Percentiles rank a stretch among this genome's conserved stretches.
These are phyloP conservation scores for Calonectria naviculata DNA, from an alignment of 2,329 filamentous ascomycete genomes.

Conservation along the genomic window DNA sequence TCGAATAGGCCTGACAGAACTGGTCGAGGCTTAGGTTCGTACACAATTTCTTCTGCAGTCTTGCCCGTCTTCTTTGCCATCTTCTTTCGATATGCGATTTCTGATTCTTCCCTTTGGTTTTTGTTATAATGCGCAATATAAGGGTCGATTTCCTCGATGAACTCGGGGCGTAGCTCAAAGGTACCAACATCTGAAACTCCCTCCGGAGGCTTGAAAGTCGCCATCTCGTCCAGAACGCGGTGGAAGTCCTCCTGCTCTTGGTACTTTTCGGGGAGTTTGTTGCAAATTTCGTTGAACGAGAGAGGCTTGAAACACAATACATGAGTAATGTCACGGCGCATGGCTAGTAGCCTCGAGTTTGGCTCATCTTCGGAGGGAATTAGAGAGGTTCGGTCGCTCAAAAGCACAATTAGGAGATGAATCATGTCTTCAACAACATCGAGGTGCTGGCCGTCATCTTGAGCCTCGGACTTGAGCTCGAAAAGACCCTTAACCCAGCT, in stretches of 20 bases:
- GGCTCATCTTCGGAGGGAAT: conserved; percentile 74
- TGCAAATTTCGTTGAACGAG: conserved; percentile 91
- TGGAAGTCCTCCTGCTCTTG: conserved; percentile 92
- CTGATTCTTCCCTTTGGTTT: conserved; percentile 96
- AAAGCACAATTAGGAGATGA: conserved; percentile 88
- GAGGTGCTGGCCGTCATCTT: conserved; percentile 88
- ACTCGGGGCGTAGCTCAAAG: conserved; percentile 90
- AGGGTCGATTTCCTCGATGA: conserved; percentile 89
- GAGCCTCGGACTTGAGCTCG: conserved; percentile 75
- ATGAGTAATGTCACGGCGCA: conserved; percentile 91
- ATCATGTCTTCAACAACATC: conserved; percentile 97
- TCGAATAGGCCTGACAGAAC: conserved; percentile 84
- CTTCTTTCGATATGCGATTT: conserved; percentile 87
- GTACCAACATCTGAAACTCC: conserved; percentile 92
- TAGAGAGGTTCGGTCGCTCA: conserved; percentile 89
- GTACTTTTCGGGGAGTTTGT: conserved; percentile 87
- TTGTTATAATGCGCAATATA: conserved; percentile 97
- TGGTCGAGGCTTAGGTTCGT: conserved; percentile 84
- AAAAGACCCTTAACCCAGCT: conserved; percentile 90
- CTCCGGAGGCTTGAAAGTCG: conserved; percentile 89
- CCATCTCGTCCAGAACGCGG: conserved; percentile 85
- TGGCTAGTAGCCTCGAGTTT: conserved; percentile 73
- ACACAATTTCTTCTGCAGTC: conserved; percentile 84
- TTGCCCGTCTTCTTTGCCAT: conserved; percentile 90
- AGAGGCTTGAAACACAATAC: conserved; percentile 96